Evolutionary conservation across 108 stramenopile species (phyloP).

Genomic region (Phaeodactylum tricornutum): DNA sequence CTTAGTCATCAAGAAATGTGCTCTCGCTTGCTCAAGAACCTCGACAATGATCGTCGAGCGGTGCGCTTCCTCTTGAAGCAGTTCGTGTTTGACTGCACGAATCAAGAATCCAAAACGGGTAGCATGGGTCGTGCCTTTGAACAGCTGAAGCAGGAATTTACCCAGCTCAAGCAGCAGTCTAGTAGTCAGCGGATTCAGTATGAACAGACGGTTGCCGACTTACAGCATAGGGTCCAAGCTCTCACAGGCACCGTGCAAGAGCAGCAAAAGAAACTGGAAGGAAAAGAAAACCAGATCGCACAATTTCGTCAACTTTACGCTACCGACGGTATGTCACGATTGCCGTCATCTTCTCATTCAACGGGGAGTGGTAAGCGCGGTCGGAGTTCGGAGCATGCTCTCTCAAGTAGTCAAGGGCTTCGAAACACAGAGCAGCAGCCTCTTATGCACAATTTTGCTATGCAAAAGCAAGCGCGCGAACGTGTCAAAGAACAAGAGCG

Average conservation of each 20-base stretch:
- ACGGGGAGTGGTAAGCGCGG: too few species aligned
- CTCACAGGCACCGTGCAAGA: conserved; percentile 28
- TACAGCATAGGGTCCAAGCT: conserved; percentile 40
- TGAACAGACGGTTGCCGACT: conserved; percentile 40
- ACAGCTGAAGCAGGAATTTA: conserved; percentile 34
- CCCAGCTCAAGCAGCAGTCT: conserved; percentile 36
- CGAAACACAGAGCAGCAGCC: too few species aligned
- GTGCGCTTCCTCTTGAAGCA: conserved; percentile 65
- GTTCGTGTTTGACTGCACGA: conserved; percentile 41
- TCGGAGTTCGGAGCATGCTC: too few species aligned
- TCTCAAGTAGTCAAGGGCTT: too few species aligned
- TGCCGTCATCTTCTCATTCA: too few species aligned
- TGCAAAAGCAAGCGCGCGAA: too few species aligned
- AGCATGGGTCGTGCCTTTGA: conserved; percentile 26
- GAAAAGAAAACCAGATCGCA: conserved; percentile 21
- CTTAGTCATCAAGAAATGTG: conserved; percentile 25
- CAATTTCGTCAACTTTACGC: conserved; percentile 31
- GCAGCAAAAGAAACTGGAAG: conserved; percentile 40
- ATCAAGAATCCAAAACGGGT: conserved; percentile 15
- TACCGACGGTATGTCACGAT: too few species aligned
- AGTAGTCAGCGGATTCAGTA: conserved; percentile 37
- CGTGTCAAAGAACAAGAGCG: too few species aligned
- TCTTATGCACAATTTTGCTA: too few species aligned
- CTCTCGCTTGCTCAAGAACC: conserved; percentile 16
- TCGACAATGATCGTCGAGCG: conserved; percentile 37